These are phyloP conservation scores for Trichoderma simmonsii DNA, from an alignment of 2,329 filamentous ascomycete species.

Conservation along the genomic window DNA sequence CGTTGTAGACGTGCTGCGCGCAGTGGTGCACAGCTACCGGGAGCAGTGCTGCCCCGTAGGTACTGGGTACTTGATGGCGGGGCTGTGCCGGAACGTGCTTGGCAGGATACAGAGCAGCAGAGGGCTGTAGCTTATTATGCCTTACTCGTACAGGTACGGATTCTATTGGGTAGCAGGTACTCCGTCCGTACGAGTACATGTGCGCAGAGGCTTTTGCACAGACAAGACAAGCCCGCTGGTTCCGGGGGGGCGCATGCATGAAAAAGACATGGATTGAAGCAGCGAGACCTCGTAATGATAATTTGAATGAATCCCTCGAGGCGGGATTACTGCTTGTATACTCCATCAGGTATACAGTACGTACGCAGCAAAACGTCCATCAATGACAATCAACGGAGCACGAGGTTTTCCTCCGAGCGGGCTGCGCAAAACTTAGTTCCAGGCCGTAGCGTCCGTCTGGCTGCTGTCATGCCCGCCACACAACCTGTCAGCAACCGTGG, in stretches of 20 bases:
- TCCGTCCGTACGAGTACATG: not conserved
- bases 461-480: not conserved
- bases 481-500: not conserved
- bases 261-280: not conserved
- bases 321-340: not conserved
- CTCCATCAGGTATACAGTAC: not conserved
- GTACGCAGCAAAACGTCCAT: not conserved
- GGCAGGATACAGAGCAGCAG: not conserved
- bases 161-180: not conserved
- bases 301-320: not conserved
- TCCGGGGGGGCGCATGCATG: slow-evolving; percentile 1
- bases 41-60: not conserved
- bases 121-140: not conserved
- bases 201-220: not conserved
- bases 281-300: not conserved
- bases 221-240: not conserved
- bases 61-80: slow-evolving; percentile 11
- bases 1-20: not conserved
- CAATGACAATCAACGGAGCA: not conserved
- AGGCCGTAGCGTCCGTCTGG: not conserved
- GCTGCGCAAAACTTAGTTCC: not conserved
- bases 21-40: not conserved
- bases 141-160: not conserved
- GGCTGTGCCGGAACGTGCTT: not conserved
- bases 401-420: not conserved